Conservation (phyloP, 2,329 filamentous ascomycete genomes). For the Pseudogymnoascus sp. region DNA sequence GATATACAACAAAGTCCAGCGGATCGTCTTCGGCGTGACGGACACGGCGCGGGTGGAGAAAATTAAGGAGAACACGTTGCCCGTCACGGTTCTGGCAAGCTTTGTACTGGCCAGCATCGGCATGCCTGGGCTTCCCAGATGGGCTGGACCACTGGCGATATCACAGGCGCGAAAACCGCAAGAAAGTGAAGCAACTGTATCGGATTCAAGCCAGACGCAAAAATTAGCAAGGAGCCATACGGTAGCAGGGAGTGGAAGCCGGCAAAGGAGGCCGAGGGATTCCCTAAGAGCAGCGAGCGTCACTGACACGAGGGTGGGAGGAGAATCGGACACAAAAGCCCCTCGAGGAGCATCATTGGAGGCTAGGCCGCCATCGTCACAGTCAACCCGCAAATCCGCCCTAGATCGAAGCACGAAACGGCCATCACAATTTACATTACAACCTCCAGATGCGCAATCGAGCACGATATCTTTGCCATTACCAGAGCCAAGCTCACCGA, state of each 20-base stretch:
- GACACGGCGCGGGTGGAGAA: slow-evolving; percentile 64
- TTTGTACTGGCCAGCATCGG: slow-evolving; percentile 73
- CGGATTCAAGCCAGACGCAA: slow-evolving; percentile 46
- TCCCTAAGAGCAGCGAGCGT: slow-evolving; percentile 34
- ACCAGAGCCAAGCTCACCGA: slow-evolving; percentile 53
- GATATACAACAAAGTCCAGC: slow-evolving; percentile 83
- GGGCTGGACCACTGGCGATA: slow-evolving; percentile 74
- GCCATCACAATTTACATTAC: slow-evolving; percentile 27
- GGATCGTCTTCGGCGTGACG: slow-evolving; percentile 74
- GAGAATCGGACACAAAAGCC: background rate
- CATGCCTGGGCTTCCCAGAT: slow-evolving; percentile 67
- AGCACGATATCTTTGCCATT: slow-evolving; percentile 64
- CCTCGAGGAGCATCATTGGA: slow-evolving; percentile 29
- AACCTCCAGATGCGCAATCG: slow-evolving; percentile 50
- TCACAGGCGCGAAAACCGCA: slow-evolving; percentile 74
- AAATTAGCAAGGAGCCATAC: slow-evolving; percentile 66
- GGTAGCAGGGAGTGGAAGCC: slow-evolving; percentile 46
- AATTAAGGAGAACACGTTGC: slow-evolving; percentile 75
- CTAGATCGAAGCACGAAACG: slow-evolving; percentile 18
- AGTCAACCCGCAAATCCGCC: slow-evolving; percentile 22
- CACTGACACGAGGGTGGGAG: slow-evolving; percentile 21
- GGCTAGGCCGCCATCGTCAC: slow-evolving; percentile 23
- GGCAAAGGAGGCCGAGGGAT: slow-evolving; percentile 40
- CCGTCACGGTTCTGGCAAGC: slow-evolving; percentile 74
- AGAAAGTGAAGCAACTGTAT: slow-evolving; percentile 53